Evolutionary conservation across 169 alveolate species (phyloP).

Genomic region (Miamiensis avidus): DNA sequence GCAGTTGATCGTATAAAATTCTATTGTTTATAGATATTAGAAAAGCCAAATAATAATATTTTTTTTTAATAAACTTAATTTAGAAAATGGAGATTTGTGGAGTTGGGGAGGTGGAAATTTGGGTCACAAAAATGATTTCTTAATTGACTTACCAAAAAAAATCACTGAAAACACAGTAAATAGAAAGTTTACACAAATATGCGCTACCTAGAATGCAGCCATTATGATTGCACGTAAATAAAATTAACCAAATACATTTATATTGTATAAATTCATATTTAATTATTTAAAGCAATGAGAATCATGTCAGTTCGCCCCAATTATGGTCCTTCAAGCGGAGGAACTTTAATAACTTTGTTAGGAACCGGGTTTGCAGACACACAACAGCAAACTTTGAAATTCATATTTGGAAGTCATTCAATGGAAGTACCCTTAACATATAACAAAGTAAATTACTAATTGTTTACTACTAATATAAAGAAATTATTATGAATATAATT

Average conservation of each 20-base stretch:
- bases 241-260: too few species aligned
- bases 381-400: conserved; percentile 77
- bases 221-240: conserved; percentile 70
- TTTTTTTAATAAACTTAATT: background rate
- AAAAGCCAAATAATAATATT: too few species aligned
- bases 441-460: conserved; percentile 44
- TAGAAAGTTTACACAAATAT: conserved; percentile 80
- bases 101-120: conserved; percentile 87
- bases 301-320: conserved; percentile 80
- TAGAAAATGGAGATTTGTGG: conserved; percentile 71
- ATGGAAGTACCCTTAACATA: conserved; percentile 76
- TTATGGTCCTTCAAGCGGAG: conserved; percentile 89
- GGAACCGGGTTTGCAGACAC: conserved; percentile 88
- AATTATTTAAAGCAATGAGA: conserved; percentile 65
- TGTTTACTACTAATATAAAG: too few species aligned
- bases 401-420: conserved; percentile 70
- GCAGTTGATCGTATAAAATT: conserved; percentile 55
- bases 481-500: too few species aligned
- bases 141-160: conserved; percentile 66
- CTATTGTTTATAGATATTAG: background rate
- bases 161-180: conserved; percentile 71
- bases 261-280: background rate
- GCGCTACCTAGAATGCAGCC: conserved; percentile 73
- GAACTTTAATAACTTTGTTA: conserved; percentile 72
- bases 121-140: conserved; percentile 67